Base-by-base conservation (phyloP, 140 eudicot genomes). In the Ambrosia hybrid region DNA sequence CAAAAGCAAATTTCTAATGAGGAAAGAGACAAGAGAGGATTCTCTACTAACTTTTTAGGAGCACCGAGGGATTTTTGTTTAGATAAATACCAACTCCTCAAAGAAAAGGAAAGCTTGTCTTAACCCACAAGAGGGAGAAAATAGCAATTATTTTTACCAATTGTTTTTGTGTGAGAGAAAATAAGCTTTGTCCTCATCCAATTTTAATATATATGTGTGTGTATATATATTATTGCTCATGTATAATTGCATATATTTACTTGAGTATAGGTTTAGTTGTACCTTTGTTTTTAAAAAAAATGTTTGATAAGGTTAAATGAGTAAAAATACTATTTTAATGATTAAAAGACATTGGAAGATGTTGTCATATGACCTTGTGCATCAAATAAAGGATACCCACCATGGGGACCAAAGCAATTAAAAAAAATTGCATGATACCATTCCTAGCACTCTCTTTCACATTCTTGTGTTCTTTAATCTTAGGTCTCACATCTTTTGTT, bases 381-480 rank as follows among this genome's bases (percentile, higher is more conserved):
- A 78, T 78, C 57, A 56, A 55, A 78, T 76, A 56, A 58, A 76
- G 63, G 75, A 21, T 21, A 21, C 26, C 26, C 26, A 21, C 26
- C 26, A 21, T 21, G 26, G 26, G 26, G 26, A 21, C 26, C 26
- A 21, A 21, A 21, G 26, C 26, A 21, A 21, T 21, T 21, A 21
- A 21, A 21, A 0, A 21, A 21, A 21, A 21, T 21, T 21, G 26
- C 26, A 21, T 21, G 26, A 21, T 21, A 21, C 26, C 26, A 21
- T 21, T 21, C 26, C 26, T 73, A 77, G 72, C 87, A 77, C 83
- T 80, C 83, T 76, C 85, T 85, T 85, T 85, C 87, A 82, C 72
- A 72, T 56, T 56, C 77, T 62, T 39, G 26, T 72, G 73, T 16
- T 45, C 37, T 62, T 72, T 51, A 21, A 21, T 21, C 26, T 21